These are phyloP conservation scores for Fistulifera pelliculosa DNA, from an alignment of 108 stramenopile genomes.

Conservation along the genomic window DNA sequence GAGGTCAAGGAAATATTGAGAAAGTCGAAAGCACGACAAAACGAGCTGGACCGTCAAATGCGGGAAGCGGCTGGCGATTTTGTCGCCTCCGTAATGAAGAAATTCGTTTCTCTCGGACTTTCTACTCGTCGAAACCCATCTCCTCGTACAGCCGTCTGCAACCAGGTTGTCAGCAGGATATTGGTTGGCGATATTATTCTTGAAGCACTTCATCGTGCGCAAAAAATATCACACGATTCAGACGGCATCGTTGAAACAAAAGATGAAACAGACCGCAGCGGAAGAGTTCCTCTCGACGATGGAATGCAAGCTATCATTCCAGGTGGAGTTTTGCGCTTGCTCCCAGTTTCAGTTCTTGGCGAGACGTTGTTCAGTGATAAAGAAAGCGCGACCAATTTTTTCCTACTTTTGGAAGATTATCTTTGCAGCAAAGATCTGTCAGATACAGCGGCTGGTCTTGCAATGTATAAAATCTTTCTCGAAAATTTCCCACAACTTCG, in stretches of 20 bases:
- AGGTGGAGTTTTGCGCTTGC: conserved; percentile 2
- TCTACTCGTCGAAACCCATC: conserved; percentile 9
- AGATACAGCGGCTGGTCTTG: conserved; percentile 24
- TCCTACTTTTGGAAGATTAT: conserved; percentile 32
- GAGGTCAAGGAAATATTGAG: conserved; percentile 15
- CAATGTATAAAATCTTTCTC: conserved; percentile 10
- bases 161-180: conserved; percentile 6
- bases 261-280: conserved; percentile 5
- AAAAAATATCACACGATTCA: not conserved
- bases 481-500: conserved; percentile 13
- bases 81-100: conserved; percentile 7
- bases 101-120: conserved; percentile 14
- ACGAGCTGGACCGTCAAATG: conserved; percentile 13
- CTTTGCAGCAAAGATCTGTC: conserved; percentile 32
- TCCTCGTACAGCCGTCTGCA: conserved; percentile 10
- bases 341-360: conserved; percentile 17
- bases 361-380: conserved; percentile 10
- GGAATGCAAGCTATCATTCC: not conserved
- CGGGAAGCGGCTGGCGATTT: conserved; percentile 19
- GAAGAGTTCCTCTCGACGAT: conserved; percentile 1
- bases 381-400: conserved; percentile 9
- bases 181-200: conserved; percentile 24
- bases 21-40: conserved; percentile 21
- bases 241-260: not conserved
- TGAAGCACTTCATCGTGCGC: conserved; percentile 12